A percentile compares a stretch with the other conserved stretches of the same genome.
These are phyloP conservation scores for Malassezia sp. DNA, from an alignment of 1,284 basidiomycete genomes.

Conservation along the genomic window DNA sequence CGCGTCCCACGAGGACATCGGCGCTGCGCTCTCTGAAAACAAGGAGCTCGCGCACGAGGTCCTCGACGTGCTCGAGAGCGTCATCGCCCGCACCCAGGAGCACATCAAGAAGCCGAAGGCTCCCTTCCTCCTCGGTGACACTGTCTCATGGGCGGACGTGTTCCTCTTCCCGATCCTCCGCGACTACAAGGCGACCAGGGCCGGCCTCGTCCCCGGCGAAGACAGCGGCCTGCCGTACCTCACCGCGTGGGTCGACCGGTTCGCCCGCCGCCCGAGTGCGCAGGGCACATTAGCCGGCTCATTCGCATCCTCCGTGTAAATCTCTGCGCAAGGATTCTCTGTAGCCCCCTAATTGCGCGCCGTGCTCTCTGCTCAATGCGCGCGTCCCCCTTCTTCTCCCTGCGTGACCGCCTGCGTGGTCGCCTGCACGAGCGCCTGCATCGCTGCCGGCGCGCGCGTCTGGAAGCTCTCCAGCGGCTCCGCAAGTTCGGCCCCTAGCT, in stretches of 20 bases:
- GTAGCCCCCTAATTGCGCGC: no score
- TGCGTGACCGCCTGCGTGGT: no score
- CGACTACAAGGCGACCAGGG: constrained; percentile 12
- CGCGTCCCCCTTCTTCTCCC: no score
- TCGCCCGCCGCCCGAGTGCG: constrained; percentile 11
- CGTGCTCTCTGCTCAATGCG: no score
- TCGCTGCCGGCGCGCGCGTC: no score
- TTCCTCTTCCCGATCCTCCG: constrained; percentile 16
- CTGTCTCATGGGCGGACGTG: constrained; percentile 8
- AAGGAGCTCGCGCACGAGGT: background rate
- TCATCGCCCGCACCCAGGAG: constrained; percentile 3
- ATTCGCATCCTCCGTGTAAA: constrained; percentile 11
- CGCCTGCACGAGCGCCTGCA: no score
- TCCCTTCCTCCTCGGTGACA: constrained; percentile 3
- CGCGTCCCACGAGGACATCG: constrained; percentile 9
- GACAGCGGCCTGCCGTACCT: constrained; percentile 8
- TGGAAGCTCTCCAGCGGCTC: no score
- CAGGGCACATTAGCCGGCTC: background rate
- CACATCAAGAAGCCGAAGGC: background rate
- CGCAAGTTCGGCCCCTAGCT: no score
- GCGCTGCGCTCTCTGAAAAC: constrained; percentile 2
- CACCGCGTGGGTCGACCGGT: constrained; percentile 6
- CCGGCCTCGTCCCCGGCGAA: constrained; percentile 5
- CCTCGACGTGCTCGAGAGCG: constrained; percentile 9
- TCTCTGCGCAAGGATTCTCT: no score